These are phyloP conservation scores for Camellia granthamiana DNA, from an alignment of 148 eudicot species.

Conservation along the genomic window DNA sequence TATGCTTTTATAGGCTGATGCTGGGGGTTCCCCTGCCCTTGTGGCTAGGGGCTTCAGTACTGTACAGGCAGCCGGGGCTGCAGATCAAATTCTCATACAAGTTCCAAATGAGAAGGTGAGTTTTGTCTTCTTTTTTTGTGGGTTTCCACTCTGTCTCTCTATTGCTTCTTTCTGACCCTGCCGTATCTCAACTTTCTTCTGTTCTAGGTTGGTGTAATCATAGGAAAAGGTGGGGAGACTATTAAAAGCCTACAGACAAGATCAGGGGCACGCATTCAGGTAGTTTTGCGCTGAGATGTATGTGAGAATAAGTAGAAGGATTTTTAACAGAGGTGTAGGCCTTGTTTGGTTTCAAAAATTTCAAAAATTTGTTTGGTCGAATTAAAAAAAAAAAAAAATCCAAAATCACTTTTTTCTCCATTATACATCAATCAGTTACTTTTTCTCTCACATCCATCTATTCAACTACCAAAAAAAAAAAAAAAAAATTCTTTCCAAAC, in stretches of 20 bases:
- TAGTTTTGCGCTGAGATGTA: conserved; percentile 24
- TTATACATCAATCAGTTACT: too few relatives aligned
- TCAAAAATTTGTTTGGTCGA: too few relatives aligned
- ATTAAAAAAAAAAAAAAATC: too few relatives aligned
- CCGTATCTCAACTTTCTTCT: conserved; percentile 1
- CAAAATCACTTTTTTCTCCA: too few relatives aligned
- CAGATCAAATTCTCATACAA: conserved; percentile 77
- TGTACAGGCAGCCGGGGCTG: conserved; percentile 57
- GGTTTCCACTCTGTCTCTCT: not conserved
- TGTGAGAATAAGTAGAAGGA: not conserved
- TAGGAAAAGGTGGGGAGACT: conserved; percentile 94
- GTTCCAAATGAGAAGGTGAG: conserved; percentile 89
- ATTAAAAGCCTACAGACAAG: conserved; percentile 84
- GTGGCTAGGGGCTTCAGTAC: conserved; percentile 84
- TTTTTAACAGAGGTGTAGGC: not conserved
- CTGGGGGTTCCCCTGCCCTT: conserved; percentile 96
- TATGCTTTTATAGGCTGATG: conserved; percentile 68
- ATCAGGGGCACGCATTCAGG: conserved; percentile 99
- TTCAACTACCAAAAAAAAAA: too few relatives aligned
- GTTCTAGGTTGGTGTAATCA: conserved; percentile 81
- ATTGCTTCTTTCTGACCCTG: not conserved
- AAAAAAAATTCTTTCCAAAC: too few relatives aligned
- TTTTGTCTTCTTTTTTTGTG: not conserved
- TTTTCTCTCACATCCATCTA: too few relatives aligned
- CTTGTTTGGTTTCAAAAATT: too few relatives aligned